Base-by-base conservation (phyloP, 345 rosid genomes). In the rapeseed (Brassica napus) region DNA sequence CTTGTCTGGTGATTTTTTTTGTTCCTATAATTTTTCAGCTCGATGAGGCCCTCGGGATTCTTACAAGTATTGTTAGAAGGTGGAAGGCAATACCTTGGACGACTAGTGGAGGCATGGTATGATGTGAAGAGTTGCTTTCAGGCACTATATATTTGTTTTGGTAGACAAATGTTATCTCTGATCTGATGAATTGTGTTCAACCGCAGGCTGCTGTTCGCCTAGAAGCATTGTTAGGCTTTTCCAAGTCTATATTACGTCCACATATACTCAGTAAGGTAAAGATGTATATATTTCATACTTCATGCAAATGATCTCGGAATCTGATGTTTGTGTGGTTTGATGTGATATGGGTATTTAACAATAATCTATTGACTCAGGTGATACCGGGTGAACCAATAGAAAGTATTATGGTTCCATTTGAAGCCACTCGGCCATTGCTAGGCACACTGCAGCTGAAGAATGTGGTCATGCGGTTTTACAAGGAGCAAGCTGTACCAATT, bases 31-130 rank as follows among this genome's bases (percentile, higher is more conserved):
- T 71, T 74, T 74, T 42, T 52, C 76, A 90, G 97, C 82, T 92
- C 47, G 84, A 83, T 72, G 80, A 83, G 30, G 88, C 97, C 76
- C 18, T 86, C 16, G 75, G 80, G 16, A 82, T 72, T 74, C 95
- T 89, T 74, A 69, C 79, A 71, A 72, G 80, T 62, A 83, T 84
- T 58, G 77, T 86, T 66, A 71, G 58, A 74, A 88, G 84, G 85
- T 90, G 93, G 95, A 87, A 88, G 77, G 85, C 85, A 62, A 83
- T 92, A 81, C 84, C 85, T 6, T 92, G 95, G 97, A 86, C 89
- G n/a, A 86, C 87, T 81, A 84, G 90, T 80, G 97, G 92, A 73
- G 93, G 95, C 86, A 82, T 86, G 91, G 91, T 90, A 90, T 71
- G 88, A 44, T 68, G 32, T 14, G 68, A 39, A 76, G 14, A 42